Conservation (phyloP, 1,284 basidiomycete species). For the Moesziomyces sp. region DNA sequence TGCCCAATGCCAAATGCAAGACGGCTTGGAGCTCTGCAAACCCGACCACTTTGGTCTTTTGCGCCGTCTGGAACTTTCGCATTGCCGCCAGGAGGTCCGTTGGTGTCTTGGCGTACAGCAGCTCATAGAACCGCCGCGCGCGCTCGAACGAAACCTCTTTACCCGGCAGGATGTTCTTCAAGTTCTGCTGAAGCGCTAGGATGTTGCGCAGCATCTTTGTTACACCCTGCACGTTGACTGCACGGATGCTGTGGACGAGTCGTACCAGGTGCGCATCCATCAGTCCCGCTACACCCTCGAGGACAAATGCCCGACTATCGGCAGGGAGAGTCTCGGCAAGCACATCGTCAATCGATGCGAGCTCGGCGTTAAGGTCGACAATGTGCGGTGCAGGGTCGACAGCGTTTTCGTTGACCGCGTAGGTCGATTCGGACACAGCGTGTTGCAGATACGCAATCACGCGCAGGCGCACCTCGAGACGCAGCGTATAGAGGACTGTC, state of each 20-base stretch:
- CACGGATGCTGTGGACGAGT: conserved; percentile 78
- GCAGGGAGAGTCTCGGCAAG: conserved; percentile 47
- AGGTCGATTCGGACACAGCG: conserved; percentile 77
- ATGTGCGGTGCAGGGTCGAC: conserved; percentile 90
- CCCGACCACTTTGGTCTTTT: not conserved
- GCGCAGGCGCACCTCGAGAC: conserved; percentile 87
- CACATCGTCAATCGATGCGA: conserved; percentile 80
- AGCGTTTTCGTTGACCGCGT: conserved; percentile 72
- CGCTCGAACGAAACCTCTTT: conserved; percentile 76
- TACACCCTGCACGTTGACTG: conserved; percentile 81
- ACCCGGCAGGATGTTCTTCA: conserved; percentile 72
- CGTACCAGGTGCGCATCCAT: conserved; percentile 85
- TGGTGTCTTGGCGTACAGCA: conserved; percentile 36
- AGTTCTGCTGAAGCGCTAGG: conserved; percentile 88
- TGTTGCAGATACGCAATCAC: conserved; percentile 83
- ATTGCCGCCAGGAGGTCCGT: conserved; percentile 13
- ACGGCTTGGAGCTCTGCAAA: conserved; percentile 38
- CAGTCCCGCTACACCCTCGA: conserved; percentile 84
- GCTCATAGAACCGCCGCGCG: conserved; percentile 81
- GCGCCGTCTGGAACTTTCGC: conserved; percentile 8
- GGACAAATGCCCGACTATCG: conserved; percentile 76
- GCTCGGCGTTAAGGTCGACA: conserved; percentile 84
- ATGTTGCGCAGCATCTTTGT: conserved; percentile 91
- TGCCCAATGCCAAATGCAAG: conserved; percentile 58
- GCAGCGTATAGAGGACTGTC: conserved; percentile 86